Evolutionary conservation across 176 grass and related monocot genomes (phyloP), one percentile per base, ranked within the genome.

Genomic region (Olyra latifolia): DNA sequence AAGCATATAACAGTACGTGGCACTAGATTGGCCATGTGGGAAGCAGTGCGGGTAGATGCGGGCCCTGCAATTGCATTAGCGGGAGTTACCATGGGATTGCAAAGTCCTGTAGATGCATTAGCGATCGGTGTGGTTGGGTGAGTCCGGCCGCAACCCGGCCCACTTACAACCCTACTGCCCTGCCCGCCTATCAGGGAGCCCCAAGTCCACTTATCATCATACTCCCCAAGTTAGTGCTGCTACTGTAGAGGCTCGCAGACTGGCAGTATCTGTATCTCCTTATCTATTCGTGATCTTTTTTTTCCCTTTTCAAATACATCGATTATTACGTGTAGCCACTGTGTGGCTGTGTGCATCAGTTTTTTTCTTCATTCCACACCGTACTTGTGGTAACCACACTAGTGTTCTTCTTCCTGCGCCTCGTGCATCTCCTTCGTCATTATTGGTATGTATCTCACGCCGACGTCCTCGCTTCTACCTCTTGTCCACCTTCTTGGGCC

Each of bases 131-230:
- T n/a, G n/a, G n/a, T n/a, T n/a, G n/a, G n/a, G n/a, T n/a, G n/a
- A n/a, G n/a, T n/a, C n/a, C n/a, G n/a, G n/a, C n/a, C n/a, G n/a
- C n/a, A n/a, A n/a, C n/a, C n/a, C n/a, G n/a, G n/a, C n/a, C n/a
- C n/a, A n/a, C n/a, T n/a, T n/a, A n/a, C n/a, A n/a, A n/a, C n/a
- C n/a, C 75, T 66, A 43, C 60, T 10, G 0, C 68, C 69, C 2
- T 10, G 42, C 11, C 0, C 4, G 73, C 73, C 80, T 66, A 83
- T 78, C 74, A 78, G 5, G 0, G 0, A 7, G 16, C 50, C 19
- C 4, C 20, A 61, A 71, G 79, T 82, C 46, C 7, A 44, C 85
- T 82, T 87, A 87, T 77, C 85, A 82, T 54, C 55, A 27, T 48
- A 71, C 35, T 64, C 4, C 72, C 5, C 43, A 41, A 57, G 50